These are phyloP conservation scores for Theileria parva DNA, from an alignment of 169 alveolate genomes.

Conservation along the genomic window DNA sequence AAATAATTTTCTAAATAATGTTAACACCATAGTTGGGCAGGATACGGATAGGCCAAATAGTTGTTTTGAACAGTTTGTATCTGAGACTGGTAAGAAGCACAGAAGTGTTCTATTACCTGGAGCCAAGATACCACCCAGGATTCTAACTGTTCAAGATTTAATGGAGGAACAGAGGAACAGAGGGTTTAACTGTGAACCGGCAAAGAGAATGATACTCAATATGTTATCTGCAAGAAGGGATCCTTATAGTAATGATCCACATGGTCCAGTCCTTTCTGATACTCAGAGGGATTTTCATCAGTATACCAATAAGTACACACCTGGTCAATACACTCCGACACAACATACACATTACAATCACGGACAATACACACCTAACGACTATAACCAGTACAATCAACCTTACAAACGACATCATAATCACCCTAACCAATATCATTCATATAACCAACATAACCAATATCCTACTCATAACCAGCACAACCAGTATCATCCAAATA, in stretches of 20 bases:
- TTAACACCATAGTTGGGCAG: neutral
- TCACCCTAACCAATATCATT: neutral
- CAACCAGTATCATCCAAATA: neutral
- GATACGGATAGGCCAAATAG: slow-evolving; percentile 12
- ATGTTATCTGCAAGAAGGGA: slow-evolving; percentile 17
- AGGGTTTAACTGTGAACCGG: slow-evolving; percentile 65
- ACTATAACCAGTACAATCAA: neutral
- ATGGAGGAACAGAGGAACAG: slow-evolving; percentile 65
- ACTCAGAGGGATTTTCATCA: slow-evolving; percentile 56
- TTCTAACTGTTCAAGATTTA: slow-evolving; percentile 48
- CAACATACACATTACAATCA: neutral
- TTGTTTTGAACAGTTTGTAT: slow-evolving; percentile 19
- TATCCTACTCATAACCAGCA: neutral
- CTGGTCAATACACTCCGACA: slow-evolving; percentile 22
- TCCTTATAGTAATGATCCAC: neutral
- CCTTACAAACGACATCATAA: neutral
- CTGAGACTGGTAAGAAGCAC: slow-evolving; percentile 27
- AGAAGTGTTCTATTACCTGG: slow-evolving; percentile 45
- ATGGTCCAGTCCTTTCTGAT: slow-evolving; percentile 30
- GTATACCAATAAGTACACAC: slow-evolving; percentile 27
- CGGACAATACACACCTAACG: neutral
- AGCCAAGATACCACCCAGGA: slow-evolving; percentile 28
- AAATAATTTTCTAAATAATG: neutral
- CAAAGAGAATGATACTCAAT: slow-evolving; percentile 61
- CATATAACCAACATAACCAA: neutral